phyloP scores from a whole-genome alignment of 352 stramenopile species.

The Phytophthora macrochlamydospora region DNA sequence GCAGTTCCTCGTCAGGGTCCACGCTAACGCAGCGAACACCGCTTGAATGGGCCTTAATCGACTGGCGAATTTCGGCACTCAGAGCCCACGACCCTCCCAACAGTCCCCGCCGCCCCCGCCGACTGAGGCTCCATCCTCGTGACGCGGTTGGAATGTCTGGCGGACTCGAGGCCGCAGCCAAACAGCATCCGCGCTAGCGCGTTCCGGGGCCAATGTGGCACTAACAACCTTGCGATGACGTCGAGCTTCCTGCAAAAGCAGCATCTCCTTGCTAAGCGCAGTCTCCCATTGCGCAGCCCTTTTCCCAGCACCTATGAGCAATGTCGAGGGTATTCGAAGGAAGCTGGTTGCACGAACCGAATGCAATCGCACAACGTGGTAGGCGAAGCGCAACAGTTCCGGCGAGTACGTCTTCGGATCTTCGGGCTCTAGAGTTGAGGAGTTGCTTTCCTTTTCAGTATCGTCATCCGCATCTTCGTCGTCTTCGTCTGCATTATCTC shows the following conservation, averaged over 20 bases:
- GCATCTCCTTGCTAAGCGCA: constrained; percentile 61
- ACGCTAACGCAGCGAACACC: constrained; percentile 56
- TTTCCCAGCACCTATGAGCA: constrained; percentile 30
- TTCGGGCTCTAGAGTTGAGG: constrained; percentile 8
- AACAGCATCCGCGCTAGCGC: constrained; percentile 29
- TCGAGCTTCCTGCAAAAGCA: constrained; percentile 56
- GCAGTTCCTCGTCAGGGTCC: constrained; percentile 62
- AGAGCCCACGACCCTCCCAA: constrained; percentile 32
- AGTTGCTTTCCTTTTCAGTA: constrained; percentile 13
- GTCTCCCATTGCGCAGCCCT: constrained; percentile 39
- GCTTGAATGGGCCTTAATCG: constrained; percentile 71
- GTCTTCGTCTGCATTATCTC: constrained; percentile 4
- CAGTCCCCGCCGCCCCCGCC: constrained; percentile 19
- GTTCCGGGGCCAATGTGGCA: constrained; percentile 25
- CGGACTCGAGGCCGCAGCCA: constrained; percentile 38
- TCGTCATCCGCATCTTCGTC: constrained; percentile 12
- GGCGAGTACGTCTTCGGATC: constrained; percentile 29
- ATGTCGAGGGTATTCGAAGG: constrained; percentile 48
- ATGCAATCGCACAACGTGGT: constrained; percentile 58
- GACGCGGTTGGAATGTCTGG: constrained; percentile 30
- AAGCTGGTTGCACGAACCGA: constrained; percentile 70
- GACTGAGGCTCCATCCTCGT: constrained; percentile 25
- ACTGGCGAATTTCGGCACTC: constrained; percentile 51
- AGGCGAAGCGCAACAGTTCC: constrained; percentile 59
- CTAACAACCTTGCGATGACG: constrained; percentile 43